A percentile compares a stretch with the other conserved stretches of the same genome.
Evolutionary conservation across 2,329 filamentous ascomycete species (phyloP).

Genomic region (Hypocreales sp.): DNA sequence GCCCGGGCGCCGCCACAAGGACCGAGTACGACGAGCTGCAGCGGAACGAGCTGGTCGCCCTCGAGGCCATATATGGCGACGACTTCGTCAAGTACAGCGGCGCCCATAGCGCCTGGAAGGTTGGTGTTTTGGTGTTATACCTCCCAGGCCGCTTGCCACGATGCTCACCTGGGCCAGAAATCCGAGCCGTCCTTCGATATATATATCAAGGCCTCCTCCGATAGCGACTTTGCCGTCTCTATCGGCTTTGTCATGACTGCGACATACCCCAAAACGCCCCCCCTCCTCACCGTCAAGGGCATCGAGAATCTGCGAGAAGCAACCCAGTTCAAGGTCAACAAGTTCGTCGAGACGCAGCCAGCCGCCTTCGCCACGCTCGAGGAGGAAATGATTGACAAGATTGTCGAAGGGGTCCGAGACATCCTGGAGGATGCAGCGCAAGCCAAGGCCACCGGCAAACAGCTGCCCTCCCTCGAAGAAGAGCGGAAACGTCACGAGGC

Average conservation of each 20-base stretch:
- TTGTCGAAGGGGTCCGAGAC: slow-evolving; percentile 55
- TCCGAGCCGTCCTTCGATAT: slow-evolving; percentile 74
- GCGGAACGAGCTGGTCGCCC: slow-evolving; percentile 70
- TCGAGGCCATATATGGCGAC: slow-evolving; percentile 79
- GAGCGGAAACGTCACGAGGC: slow-evolving; percentile 76
- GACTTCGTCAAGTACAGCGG: slow-evolving; percentile 66
- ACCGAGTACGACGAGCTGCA: slow-evolving; percentile 72
- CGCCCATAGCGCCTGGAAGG: slow-evolving; percentile 71
- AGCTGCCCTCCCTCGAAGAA: slow-evolving; percentile 75
- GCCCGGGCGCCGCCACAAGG: slow-evolving; percentile 25
- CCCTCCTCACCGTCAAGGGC: slow-evolving; percentile 54
- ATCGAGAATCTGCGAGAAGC: slow-evolving; percentile 50
- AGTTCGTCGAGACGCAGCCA: slow-evolving; percentile 43
- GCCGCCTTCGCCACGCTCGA: slow-evolving; percentile 34
- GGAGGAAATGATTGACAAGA: slow-evolving; percentile 45
- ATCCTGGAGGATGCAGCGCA: slow-evolving; percentile 78
- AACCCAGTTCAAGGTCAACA: slow-evolving; percentile 55
- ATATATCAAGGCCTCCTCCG: slow-evolving; percentile 55
- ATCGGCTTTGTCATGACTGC: slow-evolving; percentile 73
- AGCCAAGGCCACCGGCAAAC: slow-evolving; percentile 56
- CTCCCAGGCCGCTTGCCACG: too few relatives aligned
- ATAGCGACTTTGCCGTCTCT: slow-evolving; percentile 54
- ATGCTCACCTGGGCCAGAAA: slow-evolving; percentile 50
- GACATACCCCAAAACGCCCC: slow-evolving; percentile 77
- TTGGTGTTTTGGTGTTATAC: too few relatives aligned